Base-by-base conservation (phyloP, 2,329 filamentous ascomycete species). In the Akanthomyces lecanii region DNA sequence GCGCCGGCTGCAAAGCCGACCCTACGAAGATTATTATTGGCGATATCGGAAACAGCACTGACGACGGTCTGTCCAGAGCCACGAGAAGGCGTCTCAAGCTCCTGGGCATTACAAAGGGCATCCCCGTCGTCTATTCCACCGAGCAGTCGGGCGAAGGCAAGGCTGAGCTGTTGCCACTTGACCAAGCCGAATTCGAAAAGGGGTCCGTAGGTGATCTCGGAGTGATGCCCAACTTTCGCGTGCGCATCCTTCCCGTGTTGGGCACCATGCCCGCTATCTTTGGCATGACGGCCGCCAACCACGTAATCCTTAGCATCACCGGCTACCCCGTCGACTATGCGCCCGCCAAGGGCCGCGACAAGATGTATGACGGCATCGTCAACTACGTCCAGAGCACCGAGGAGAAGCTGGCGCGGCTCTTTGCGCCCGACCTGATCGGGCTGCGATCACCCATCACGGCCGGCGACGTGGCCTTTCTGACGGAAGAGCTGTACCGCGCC, bases 201-300 rank as follows among this genome's bases (percentile, higher is more conserved):
- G 95, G 95, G 21, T 82, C 87, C 21, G 92, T 98, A 0, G 89
- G 89, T 30, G 93, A 97, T 67, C 82, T 98, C 0, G 90, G 92
- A 50, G 91, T 96, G 0, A 83, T 99, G 57, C 90, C 93, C 1
- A 93, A 97, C 72, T 99, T 99, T 75, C 85, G 95, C 28, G 91
- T 97, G 11, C 85, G 95, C n/a, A 99, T 99, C 63, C 77, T 99
- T 10, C 95, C 95, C 0, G 95, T 99, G 0, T 79, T 99, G 3
- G 95, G 95, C 0, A 99, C 95, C 0, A 97, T 99, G 93, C 95
- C 95, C 0, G 94, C 95, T 2, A 89, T 98, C 0, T 99, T 99
- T 74, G 95, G 95, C 10, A 90, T 97, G 62, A 90, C 89, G 0
- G 86, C 91, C 10, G 95, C 95, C 4, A 99, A 98, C 75, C 92